Percentiles rank a stretch among this genome's conserved stretches.
Conservation (phyloP, 2,329 filamentous ascomycete genomes). For the Penicillium sp. region DNA sequence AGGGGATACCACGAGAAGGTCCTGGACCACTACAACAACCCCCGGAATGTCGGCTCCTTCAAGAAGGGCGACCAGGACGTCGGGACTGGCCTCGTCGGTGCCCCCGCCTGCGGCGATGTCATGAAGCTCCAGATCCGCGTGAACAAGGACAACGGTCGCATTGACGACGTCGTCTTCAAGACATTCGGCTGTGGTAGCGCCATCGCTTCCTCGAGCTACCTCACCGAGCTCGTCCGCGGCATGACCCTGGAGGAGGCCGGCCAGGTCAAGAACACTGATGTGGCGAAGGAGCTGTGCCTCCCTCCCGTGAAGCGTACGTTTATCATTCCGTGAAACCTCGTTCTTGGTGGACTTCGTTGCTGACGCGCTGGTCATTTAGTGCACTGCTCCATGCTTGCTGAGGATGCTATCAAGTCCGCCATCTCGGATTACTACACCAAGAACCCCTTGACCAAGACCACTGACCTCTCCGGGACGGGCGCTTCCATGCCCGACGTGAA, state of each 20-base stretch:
- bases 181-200: conserved; percentile 93
- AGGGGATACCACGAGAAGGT: conserved; percentile 67
- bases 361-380: conserved; percentile 49
- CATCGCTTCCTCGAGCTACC: conserved; percentile 89
- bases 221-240: conserved; percentile 90
- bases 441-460: conserved; percentile 72
- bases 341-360: neutral
- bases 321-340: neutral
- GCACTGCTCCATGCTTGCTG: conserved; percentile 88
- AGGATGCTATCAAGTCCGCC: conserved; percentile 88
- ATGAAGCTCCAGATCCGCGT: conserved; percentile 95
- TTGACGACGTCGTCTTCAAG: conserved; percentile 96
- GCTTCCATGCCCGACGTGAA: conserved; percentile 61
- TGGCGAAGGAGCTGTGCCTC: conserved; percentile 92
- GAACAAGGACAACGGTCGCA: conserved; percentile 81
- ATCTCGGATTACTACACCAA: conserved; percentile 90
- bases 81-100: conserved; percentile 84
- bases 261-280: conserved; percentile 94
- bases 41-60: conserved; percentile 76
- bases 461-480: conserved; percentile 72
- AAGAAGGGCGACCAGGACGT: conserved; percentile 76
- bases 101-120: conserved; percentile 87
- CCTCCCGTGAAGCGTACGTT: conserved; percentile 80
- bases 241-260: conserved; percentile 95
- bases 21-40: conserved; percentile 78